These are phyloP conservation scores for Abelmoschus esculentus DNA, from an alignment of 345 rosid genomes.

Conservation along the genomic window DNA sequence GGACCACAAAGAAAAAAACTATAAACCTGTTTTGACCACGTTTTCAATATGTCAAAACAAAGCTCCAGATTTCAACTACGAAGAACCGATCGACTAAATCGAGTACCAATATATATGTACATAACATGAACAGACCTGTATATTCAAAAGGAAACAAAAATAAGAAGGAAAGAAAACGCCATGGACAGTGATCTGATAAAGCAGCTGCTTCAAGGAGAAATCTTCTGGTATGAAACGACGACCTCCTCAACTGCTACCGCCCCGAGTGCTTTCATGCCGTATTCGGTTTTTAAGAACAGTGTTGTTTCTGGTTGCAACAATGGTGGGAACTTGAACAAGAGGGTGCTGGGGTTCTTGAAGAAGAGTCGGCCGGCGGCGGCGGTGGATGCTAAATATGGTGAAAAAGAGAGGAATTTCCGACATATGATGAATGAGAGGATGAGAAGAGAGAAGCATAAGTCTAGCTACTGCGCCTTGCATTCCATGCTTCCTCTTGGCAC, in stretches of 20 bases:
- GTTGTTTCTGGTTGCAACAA: background rate
- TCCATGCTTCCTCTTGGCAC: constrained; percentile 48
- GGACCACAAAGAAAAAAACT: background rate
- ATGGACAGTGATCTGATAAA: constrained; percentile 1
- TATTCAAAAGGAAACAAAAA: no score
- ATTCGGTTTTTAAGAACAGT: background rate
- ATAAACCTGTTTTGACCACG: background rate
- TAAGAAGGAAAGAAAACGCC: background rate
- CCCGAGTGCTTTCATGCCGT: constrained; percentile 39
- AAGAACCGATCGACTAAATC: background rate
- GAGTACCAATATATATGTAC: background rate
- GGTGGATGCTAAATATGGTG: constrained; percentile 17
- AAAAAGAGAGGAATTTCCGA: constrained; percentile 26
- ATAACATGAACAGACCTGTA: no score
- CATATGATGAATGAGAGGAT: constrained; percentile 66
- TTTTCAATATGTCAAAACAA: background rate
- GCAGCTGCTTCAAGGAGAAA: constrained; percentile 2
- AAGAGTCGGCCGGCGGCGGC: constrained; percentile 21
- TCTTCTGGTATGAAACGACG: constrained; percentile 5
- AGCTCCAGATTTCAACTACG: background rate
- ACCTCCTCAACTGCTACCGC: background rate
- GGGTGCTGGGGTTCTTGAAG: constrained; percentile 39
- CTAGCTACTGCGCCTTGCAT: constrained; percentile 42
- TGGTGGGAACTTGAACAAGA: constrained; percentile 29
- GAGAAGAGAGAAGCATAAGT: constrained; percentile 61